A percentile compares a stretch with the other conserved stretches of the same genome.
These are phyloP conservation scores for Tanacetum coccineum DNA, from an alignment of 129 eudicot species.

Conservation along the genomic window DNA sequence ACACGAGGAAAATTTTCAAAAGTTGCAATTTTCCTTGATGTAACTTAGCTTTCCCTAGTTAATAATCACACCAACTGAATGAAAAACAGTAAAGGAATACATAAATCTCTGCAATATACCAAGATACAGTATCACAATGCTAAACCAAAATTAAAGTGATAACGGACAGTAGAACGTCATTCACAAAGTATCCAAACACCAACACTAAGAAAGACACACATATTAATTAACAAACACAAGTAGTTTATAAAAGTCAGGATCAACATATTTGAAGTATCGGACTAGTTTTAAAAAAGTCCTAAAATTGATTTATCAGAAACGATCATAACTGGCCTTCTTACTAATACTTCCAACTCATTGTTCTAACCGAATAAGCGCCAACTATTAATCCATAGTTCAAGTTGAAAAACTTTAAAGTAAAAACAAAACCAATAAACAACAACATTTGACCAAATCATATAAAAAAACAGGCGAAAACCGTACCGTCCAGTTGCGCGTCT, in stretches of 20 bases:
- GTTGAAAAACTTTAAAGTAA: background rate
- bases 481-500: constrained; percentile 21
- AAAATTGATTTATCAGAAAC: background rate
- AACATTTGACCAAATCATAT: background rate
- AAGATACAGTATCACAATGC: background rate
- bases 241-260: background rate
- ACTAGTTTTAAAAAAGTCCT: background rate
- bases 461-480: background rate
- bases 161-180: background rate
- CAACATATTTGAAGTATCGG: background rate
- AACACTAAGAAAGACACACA: no score
- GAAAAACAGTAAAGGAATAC: background rate
- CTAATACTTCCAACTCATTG: background rate
- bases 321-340: background rate
- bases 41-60: background rate
- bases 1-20: background rate
- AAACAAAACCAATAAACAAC: background rate
- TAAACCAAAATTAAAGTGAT: background rate
- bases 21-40: background rate
- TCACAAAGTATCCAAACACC: background rate
- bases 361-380: no score
- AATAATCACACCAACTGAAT: background rate
- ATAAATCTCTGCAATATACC: background rate
- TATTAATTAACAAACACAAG: no score
- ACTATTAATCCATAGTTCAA: background rate